Base-by-base conservation (phyloP, 192 early-diverging fungal species). In the Backusella westeae region DNA sequence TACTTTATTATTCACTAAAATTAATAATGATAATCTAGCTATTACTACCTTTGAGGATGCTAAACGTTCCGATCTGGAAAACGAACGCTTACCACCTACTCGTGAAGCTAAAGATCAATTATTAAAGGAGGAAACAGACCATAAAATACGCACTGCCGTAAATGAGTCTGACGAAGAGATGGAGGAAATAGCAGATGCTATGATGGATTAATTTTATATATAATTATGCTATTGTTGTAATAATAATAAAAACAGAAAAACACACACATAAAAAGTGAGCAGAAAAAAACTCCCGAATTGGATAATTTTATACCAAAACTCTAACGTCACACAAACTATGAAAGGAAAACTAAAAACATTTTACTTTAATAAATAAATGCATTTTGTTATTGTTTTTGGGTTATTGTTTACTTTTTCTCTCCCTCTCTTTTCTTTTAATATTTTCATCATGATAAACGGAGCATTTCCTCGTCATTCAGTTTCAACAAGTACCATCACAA, bases 31-130 rank as follows among this genome's bases (percentile, higher is more conserved):
- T 67, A 34, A 17, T 10, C 7, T 69, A 93, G 94, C 94, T n/a
- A 97, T 98, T 72, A 87, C 89, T 26, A 91, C 94, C 32, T 99
- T 98, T 80, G 96, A 99, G 68, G 93, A 97, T 75, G 98, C 97
- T 34, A 94, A 94, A 80, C 86, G 85, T 14, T 95, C 94, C 36
- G 98, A 99, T 84, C 76, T 90, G 35, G 94, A 98, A 52, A 99
- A 99, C 81, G 98, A 99, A 82, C 88, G 93, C 34, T 77, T 98
- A 71, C 97, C 97, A 53, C 96, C 96, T 19, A 90, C 87, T 19
- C 86, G 87, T 67, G 80, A 87, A 80, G 84, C 82, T 34, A 86
- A 85, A 44, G 85, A 82, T 19, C 76, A 77, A 9, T 19, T 75
- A 44, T 41, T 70, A 23, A 74, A 75, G 15, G 80, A 81, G 23